phyloP scores from a whole-genome alignment of 1,284 basidiomycete species.

The Trichosporon inkin region DNA sequence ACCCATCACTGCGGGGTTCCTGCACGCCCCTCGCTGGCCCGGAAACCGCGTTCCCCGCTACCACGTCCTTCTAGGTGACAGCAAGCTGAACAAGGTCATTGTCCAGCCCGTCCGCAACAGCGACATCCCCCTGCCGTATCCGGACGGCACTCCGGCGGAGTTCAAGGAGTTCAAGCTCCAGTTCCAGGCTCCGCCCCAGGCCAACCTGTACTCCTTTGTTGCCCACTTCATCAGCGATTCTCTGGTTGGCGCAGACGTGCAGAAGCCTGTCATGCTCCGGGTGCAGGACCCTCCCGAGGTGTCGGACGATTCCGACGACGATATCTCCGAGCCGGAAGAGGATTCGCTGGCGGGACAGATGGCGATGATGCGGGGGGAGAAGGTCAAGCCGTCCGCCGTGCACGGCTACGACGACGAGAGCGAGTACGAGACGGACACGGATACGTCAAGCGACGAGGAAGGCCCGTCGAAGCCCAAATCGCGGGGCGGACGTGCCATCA shows the following conservation, averaged over 20 bases:
- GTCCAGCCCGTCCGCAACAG: slow-evolving; percentile 82
- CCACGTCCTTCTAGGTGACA: slow-evolving; percentile 88
- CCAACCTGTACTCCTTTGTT: slow-evolving; percentile 86
- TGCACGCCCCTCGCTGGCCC: slow-evolving; percentile 89
- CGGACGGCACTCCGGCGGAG: slow-evolving; percentile 58
- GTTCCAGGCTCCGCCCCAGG: slow-evolving; percentile 87
- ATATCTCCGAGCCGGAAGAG: slow-evolving; percentile 94
- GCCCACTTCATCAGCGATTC: slow-evolving; percentile 81
- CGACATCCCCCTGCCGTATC: slow-evolving; percentile 68
- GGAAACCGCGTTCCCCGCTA: slow-evolving; percentile 79
- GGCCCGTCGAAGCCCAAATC: slow-evolving; percentile 24
- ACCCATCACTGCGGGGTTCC: slow-evolving; percentile 58
- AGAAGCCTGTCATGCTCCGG: slow-evolving; percentile 68
- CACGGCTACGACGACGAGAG: slow-evolving; percentile 53
- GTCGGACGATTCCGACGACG: slow-evolving; percentile 66
- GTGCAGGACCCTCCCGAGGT: slow-evolving; percentile 68
- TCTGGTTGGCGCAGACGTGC: slow-evolving; percentile 75
- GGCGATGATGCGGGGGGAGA: slow-evolving; percentile 90
- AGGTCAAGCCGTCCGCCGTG: slow-evolving; percentile 64
- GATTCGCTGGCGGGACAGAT: slow-evolving; percentile 95
- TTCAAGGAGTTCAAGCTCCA: slow-evolving; percentile 82
- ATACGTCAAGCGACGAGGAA: slow-evolving; percentile 55
- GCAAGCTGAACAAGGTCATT: slow-evolving; percentile 81
- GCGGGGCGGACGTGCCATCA: slow-evolving; percentile 31
- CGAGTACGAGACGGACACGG: slow-evolving; percentile 47